phyloP scores from a whole-genome alignment of 176 grass and related monocot species.

The Tuctoria greenei region DNA sequence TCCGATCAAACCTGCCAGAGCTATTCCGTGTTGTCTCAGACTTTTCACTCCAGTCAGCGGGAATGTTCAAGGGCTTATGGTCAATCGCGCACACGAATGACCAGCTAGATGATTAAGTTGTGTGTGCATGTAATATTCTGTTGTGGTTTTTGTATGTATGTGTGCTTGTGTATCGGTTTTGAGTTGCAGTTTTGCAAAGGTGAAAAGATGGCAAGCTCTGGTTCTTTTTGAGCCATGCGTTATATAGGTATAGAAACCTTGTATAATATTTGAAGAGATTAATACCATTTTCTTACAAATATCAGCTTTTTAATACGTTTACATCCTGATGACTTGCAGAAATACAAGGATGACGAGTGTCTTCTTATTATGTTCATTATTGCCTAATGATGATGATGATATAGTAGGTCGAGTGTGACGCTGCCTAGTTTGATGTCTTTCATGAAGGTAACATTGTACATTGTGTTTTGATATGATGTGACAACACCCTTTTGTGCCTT shows the following conservation, averaged over 20 bases:
- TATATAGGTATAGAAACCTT: constrained; percentile 1
- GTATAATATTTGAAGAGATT: constrained; percentile 5
- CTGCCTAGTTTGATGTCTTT: neutral
- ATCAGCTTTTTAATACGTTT: constrained; percentile 6
- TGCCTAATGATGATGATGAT: neutral
- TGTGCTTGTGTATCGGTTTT: constrained; percentile 35
- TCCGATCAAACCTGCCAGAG: constrained; percentile 58
- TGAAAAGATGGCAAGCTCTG: neutral
- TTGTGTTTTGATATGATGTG: too few species aligned
- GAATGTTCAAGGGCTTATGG: constrained; percentile 58
- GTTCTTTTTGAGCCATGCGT: neutral
- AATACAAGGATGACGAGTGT: neutral
- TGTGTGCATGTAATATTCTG: neutral
- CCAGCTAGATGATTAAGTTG: constrained; percentile 44
- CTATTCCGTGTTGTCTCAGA: constrained; percentile 49
- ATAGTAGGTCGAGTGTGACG: neutral
- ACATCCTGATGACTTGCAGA: neutral
- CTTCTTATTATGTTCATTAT: neutral
- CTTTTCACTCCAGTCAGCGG: constrained; percentile 50
- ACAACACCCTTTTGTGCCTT: too few species aligned
- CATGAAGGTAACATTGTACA: too few species aligned
- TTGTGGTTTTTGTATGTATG: constrained; percentile 1
- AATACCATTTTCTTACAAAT: neutral
- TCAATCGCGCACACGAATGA: constrained; percentile 34
- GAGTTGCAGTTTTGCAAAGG: neutral